Evolutionary conservation across 768 basidiomycete genomes (phyloP), one percentile per base, ranked within the genome.

Genomic region (Neoboletus brunneissimus): DNA sequence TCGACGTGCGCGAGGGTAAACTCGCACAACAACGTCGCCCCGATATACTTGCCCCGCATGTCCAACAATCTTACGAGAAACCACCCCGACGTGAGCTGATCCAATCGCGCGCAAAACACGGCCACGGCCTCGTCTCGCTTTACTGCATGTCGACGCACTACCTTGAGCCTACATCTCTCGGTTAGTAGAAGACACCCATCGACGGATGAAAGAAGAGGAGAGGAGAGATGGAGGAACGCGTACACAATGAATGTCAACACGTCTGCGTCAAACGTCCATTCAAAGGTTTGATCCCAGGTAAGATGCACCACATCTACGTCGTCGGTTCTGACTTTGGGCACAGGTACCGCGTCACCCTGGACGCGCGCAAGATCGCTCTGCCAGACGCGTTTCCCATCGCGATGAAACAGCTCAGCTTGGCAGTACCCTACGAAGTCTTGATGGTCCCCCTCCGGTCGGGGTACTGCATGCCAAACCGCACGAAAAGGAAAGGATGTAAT

Each of bases 241-340:
- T 48, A 81, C 83, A 79, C 73, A 38, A 85, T 37, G 60, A 85
- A 85, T 4, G 79, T 76, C 32, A 86, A 61, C 12, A 81, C 78
- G 43, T 85, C 84, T 31, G 57, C 58, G 16, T 77, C 76, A 48
- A 77, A 81, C 48, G 77, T 74, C 79, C 80, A 86, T 55, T 80
- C 75, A 53, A 80, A 77, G 3, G 72, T 29, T 77, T 73, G 76
- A 55, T 62, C 42, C 67, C 75, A 80, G 54, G 78, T 51, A 29
- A 75, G 67, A 60, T 81, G 75, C 23, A 75, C 77, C 27, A 32
- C 53, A 22, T 54, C 12, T 15, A 13, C 7, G 10, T 40, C 37
- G n/a, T 40, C 10, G 20, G 27, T 15, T 27, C n/a, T n/a, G 16
- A 13, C n/a, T 13, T 46, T 10, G 8, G 13, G 35, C 2, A 20